phyloP scores from a whole-genome alignment of 225 moss, liverwort and hornwort genomes.

The Physcomitrellopsis africana region DNA sequence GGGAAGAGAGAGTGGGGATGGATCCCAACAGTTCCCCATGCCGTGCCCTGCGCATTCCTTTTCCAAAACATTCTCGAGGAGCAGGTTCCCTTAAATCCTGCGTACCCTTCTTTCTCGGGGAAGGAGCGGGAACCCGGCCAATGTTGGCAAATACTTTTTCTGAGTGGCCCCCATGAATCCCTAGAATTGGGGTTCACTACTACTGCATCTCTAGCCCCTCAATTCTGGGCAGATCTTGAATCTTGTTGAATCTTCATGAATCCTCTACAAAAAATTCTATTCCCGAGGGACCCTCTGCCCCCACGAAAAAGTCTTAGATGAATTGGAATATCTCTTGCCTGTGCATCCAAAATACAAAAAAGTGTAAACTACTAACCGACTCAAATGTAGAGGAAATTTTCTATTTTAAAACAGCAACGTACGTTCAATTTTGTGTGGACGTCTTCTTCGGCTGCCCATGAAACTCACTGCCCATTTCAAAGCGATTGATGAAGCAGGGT shows the following conservation, averaged over 20 bases:
- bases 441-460: no score
- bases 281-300: no score
- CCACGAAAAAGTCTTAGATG: no score
- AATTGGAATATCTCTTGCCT: no score
- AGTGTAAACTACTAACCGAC: no score
- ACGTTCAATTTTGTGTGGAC: no score
- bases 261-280: neutral
- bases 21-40: constrained; percentile 4
- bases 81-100: constrained; percentile 12
- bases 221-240: neutral
- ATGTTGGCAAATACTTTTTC: neutral
- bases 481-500: no score
- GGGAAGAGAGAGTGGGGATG: neutral
- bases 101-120: neutral
- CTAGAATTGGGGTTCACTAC: neutral
- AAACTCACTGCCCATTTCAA: no score
- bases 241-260: constrained; percentile 3
- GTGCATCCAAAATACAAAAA: no score
- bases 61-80: constrained; percentile 21
- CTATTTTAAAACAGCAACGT: no score
- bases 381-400: no score
- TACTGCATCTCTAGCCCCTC: neutral
- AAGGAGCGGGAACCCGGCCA: neutral
- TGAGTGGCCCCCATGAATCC: neutral
- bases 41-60: neutral